These are phyloP conservation scores for Pseudoneurospora amorphoporcata DNA, from an alignment of 495 filamentous ascomycete species.

Conservation along the genomic window DNA sequence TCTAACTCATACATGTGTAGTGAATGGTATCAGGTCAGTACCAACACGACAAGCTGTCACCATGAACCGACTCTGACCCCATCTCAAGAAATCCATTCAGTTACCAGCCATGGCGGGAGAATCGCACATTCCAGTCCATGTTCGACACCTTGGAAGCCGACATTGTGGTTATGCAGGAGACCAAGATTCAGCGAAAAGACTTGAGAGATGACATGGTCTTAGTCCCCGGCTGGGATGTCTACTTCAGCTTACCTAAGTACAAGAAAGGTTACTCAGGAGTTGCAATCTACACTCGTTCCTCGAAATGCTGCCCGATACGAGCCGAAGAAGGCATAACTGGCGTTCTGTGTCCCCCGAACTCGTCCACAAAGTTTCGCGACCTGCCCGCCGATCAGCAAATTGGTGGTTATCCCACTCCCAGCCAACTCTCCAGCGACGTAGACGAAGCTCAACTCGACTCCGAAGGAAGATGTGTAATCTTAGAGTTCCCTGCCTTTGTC, in stretches of 20 bases:
- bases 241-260: constrained; percentile 80
- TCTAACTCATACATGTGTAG: constrained; percentile 28
- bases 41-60: not conserved
- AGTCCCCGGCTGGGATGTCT: constrained; percentile 93
- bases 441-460: constrained; percentile 72
- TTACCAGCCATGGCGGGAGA: constrained; percentile 89
- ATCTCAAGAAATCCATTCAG: constrained; percentile 72
- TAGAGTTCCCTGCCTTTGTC: constrained; percentile 94
- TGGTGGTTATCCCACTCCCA: constrained; percentile 73
- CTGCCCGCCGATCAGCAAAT: constrained; percentile 72
- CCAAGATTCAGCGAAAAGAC: constrained; percentile 93
- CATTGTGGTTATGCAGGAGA: constrained; percentile 90
- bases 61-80: constrained; percentile 1
- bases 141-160: constrained; percentile 91
- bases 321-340: constrained; percentile 93
- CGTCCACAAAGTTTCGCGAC: constrained; percentile 61
- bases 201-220: constrained; percentile 92
- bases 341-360: constrained; percentile 65
- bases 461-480: constrained; percentile 83
- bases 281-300: constrained; percentile 87
- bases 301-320: constrained; percentile 75
- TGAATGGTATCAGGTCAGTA: constrained; percentile 82
- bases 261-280: constrained; percentile 99
- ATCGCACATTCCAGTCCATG: constrained; percentile 84
- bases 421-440: constrained; percentile 52